These are phyloP conservation scores for Teratosphaeriaceae sp. DNA, from an alignment of 2,329 filamentous ascomycete species.

Conservation along the genomic window DNA sequence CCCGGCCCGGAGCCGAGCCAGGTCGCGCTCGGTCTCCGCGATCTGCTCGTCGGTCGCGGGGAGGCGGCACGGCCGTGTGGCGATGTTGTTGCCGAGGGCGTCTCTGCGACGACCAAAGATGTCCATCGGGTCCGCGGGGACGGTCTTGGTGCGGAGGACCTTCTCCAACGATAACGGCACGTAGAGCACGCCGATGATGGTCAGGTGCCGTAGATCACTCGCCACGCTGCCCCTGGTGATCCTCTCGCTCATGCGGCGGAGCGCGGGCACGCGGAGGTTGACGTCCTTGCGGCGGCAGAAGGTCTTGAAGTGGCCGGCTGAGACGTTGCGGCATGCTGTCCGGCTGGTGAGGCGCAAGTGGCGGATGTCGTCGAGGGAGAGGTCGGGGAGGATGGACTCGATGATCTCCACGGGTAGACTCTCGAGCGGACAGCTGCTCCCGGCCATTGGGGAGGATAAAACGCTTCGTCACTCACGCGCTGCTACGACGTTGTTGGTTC, in stretches of 20 bases:
- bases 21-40: neutral
- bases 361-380: neutral
- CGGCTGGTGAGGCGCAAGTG: neutral
- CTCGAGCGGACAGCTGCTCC: neutral
- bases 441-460: neutral
- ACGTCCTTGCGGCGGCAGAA: neutral
- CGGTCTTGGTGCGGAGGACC: constrained; percentile 1
- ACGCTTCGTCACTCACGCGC: neutral
- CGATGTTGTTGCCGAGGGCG: neutral
- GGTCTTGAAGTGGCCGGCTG: neutral
- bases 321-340: neutral
- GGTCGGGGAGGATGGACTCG: neutral
- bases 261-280: neutral
- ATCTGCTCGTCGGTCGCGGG: neutral
- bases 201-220: neutral
- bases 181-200: constrained; percentile 2
- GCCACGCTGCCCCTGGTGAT: neutral
- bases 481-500: neutral
- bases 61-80: neutral
- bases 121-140: neutral
- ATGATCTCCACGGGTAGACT: neutral
- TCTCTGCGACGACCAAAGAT: neutral
- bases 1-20: neutral
- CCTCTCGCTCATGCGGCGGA: neutral
- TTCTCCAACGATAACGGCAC: neutral